Base-by-base conservation (phyloP, 2,329 filamentous ascomycete genomes). In the Trichoderma sp. region DNA sequence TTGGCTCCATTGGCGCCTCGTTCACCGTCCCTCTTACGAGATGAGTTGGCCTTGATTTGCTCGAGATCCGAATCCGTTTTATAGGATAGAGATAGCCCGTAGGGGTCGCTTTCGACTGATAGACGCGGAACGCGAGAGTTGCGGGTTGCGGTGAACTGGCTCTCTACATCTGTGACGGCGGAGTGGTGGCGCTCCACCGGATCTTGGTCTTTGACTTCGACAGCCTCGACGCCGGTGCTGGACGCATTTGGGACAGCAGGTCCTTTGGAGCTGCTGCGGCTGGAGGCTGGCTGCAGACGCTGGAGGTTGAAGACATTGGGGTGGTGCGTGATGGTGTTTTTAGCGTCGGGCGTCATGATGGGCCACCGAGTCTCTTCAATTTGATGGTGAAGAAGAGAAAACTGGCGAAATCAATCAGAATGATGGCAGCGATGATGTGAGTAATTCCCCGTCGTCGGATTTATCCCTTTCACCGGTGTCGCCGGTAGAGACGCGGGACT, bases 51-150 rank as follows among this genome's bases (percentile, higher is more conserved):
- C 72, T 89, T 88, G 78, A 97, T 95, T 74, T 87, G 84, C 43
- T 89, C 87, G 72, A 97, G 88, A 78, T 97, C 92, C 21, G 86
- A 87, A 35, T 89, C 84, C 24, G 91, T 89, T 82, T 97, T 98
- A 78, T 96, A 88, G 66, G 88, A 89, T 2, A 88, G 87, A 0
- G 92, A 89, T 4, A 98, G 89, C 67, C 90, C 88, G 80, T 93
- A 96, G 0, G 95, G 95, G 75, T 98, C 95, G 75, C 88, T 91
- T 72, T 90, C 88, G 31, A 80, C 79, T 24, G 84, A 87, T 75
- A 90, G 87, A 10, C 83, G 84, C 0, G 90, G 89, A 8, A 87
- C 80, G 49, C 83, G 82, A 55, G 84, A 75, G n/a, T 72, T 75
- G 47, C 73, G 73, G 35, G 76, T 76, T 16, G 76, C 73, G 1